Evolutionary conservation across 306 rosid species (phyloP), one percentile per base, ranked within the genome.

Genomic region (Sphenostylis stenocarpa): DNA sequence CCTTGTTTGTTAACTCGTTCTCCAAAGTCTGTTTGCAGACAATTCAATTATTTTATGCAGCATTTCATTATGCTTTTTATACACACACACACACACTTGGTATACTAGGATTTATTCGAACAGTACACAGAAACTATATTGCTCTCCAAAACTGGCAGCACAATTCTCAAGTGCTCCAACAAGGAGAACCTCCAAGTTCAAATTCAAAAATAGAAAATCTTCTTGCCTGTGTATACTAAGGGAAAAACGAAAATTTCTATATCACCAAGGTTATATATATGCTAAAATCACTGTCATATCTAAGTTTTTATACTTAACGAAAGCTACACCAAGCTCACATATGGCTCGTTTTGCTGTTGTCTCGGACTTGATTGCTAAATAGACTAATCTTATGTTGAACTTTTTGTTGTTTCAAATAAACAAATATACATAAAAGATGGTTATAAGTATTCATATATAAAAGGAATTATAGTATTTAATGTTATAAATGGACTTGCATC

Each of bases 1-100:
- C 13, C 47, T 36, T 2, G 45, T 34, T 19, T 36, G 33, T 61
- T 61, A 16, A 45, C 57, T 29, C 79, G 61, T 61, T 19, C 49
- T 31, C 69, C 62, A 60, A 26, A 75, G 62, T 45, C 61, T 13
- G 52, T 67, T 58, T 67, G 51, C 58, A 2, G 58, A 77, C 23
- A 67, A 55, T 14, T 38, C 21, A 72, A 31, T 17, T 70, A 31
- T 43, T 73, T 24, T 57, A 57, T 41, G 29, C 21, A 26, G 44
- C 48, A 24, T 43, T 41, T 41, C 57, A n/a, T 38, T 6, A 11
- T 21, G 28, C 29, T n/a, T 56, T 57, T n/a, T 21, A 56, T 28
- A 3, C 67, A 43, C 17, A 26, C 52, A 38, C 68, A 55, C 38
- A 15, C n/a, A n/a, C n/a, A 72, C 41, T 45, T 9, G 41, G 57